These are phyloP conservation scores for Metschnikowia noctiluminum DNA, from an alignment of 805 yeast genomes.

Conservation along the genomic window DNA sequence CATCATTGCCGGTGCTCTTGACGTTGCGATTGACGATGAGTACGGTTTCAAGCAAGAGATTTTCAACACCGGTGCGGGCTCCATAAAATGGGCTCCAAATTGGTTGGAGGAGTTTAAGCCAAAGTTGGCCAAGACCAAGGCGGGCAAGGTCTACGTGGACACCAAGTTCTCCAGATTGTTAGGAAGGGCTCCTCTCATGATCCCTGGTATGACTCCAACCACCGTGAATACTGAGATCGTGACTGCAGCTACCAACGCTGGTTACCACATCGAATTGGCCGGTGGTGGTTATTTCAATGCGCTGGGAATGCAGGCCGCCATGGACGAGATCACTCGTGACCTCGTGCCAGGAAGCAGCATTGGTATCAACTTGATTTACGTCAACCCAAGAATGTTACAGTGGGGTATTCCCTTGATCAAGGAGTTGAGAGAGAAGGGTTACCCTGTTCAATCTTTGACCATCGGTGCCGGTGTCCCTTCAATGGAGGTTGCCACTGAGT, in stretches of 20 bases:
- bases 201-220: conserved; percentile 99
- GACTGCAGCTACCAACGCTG: conserved; percentile 91
- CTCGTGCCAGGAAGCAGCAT: conserved; percentile 86
- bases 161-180: conserved; percentile 90
- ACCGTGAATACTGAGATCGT: conserved; percentile 94
- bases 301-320: conserved; percentile 65
- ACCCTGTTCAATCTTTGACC: conserved; percentile 92
- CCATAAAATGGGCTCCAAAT: conserved; percentile 79
- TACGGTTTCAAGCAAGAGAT: conserved; percentile 95
- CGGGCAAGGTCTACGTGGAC: conserved; percentile 77
- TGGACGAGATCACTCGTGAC: conserved; percentile 62
- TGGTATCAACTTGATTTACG: conserved; percentile 90
- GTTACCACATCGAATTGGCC: conserved; percentile 95
- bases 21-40: conserved; percentile 66
- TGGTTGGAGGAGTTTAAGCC: conserved; percentile 92
- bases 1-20: conserved; percentile 90
- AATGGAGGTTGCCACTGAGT: conserved; percentile 93
- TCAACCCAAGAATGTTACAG: conserved; percentile 94
- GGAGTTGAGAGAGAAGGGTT: conserved; percentile 83
- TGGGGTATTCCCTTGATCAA: conserved; percentile 98
- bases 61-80: conserved; percentile 62
- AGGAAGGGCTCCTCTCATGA: conserved; percentile 94
- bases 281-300: conserved; percentile 98
- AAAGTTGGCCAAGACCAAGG: conserved; percentile 65
- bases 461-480: conserved; percentile 99